Evolutionary conservation across 164 flowering plant genomes (phyloP).

Genomic region (Stephania japonica): DNA sequence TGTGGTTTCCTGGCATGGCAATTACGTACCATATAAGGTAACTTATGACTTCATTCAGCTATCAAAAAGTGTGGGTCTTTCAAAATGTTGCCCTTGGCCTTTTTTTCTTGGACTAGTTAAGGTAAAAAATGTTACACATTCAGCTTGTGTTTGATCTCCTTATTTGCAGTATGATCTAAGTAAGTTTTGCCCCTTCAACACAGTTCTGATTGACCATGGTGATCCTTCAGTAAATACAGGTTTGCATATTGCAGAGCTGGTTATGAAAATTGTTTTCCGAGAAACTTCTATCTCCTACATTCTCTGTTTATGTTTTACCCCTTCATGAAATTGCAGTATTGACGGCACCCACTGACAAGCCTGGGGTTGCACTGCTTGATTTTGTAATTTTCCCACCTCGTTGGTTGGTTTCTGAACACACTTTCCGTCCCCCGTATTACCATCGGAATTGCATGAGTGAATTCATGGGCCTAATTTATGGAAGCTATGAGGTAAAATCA

Average conservation of each 20-base stretch:
- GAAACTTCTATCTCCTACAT: neutral
- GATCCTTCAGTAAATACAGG: constrained; percentile 98
- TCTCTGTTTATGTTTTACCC: neutral
- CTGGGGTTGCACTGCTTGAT: constrained; percentile 94
- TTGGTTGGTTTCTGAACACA: constrained; percentile 96
- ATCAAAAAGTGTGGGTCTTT: neutral
- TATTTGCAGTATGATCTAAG: constrained; percentile 77
- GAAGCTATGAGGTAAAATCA: constrained; percentile 73
- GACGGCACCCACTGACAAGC: constrained; percentile 91
- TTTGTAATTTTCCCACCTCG: constrained; percentile 95
- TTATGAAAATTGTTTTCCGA: neutral
- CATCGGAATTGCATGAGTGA: constrained; percentile 99
- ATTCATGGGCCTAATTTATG: constrained; percentile 90
- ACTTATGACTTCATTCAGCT: neutral
- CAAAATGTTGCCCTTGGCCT: neutral
- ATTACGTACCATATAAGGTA: constrained; percentile 94
- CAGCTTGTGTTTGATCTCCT: neutral
- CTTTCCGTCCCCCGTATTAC: constrained; percentile 94
- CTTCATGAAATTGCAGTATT: constrained; percentile 47
- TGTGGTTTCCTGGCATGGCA: constrained; percentile 99
- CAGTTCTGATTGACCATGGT: constrained; percentile 79
- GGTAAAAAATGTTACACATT: neutral
- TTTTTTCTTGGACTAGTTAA: neutral
- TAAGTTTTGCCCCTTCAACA: constrained; percentile 87
- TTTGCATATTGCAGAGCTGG: constrained; percentile 6